Percentiles rank a stretch among this genome's conserved stretches.
Conservation (phyloP, 306 rosid genomes). For the Vigna mungo region DNA sequence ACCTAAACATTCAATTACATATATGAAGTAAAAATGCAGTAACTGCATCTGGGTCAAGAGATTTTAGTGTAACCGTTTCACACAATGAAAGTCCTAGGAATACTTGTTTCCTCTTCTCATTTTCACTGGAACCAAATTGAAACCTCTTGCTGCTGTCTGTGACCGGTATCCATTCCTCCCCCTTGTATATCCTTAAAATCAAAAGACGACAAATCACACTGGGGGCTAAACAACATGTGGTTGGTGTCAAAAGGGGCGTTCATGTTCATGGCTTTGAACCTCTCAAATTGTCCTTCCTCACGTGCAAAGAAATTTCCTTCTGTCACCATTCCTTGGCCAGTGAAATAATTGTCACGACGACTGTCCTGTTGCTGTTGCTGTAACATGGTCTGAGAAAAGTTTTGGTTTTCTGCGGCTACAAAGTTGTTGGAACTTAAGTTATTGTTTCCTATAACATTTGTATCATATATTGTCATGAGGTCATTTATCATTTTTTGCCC, state of each 20-base stretch:
- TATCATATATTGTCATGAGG: slow-evolving; percentile 63
- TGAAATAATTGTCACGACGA: slow-evolving; percentile 44
- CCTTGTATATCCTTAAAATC: slow-evolving; percentile 60
- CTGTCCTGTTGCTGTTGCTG: slow-evolving; percentile 40
- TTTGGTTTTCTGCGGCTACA: slow-evolving; percentile 48
- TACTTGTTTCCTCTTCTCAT: background rate
- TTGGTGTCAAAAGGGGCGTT: slow-evolving; percentile 56
- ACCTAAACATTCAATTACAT: slow-evolving; percentile 45
- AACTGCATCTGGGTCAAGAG: slow-evolving; percentile 42
- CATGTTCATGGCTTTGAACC: slow-evolving; percentile 51
- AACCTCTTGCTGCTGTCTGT: slow-evolving; percentile 62
- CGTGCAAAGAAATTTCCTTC: slow-evolving; percentile 57
- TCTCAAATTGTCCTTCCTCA: slow-evolving; percentile 62
- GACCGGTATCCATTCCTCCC: slow-evolving; percentile 50
- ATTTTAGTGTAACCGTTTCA: slow-evolving; percentile 46
- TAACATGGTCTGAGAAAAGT: slow-evolving; percentile 47
- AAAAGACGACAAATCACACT: slow-evolving; percentile 59
- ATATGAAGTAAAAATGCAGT: slow-evolving; percentile 39
- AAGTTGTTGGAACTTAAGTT: slow-evolving; percentile 34
- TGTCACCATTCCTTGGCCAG: slow-evolving; percentile 54
- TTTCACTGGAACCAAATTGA: slow-evolving; percentile 62
- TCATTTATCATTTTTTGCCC: slow-evolving; percentile 66
- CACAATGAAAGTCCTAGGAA: slow-evolving; percentile 29
- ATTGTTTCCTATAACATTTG: slow-evolving; percentile 54
- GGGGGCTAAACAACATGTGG: slow-evolving; percentile 62